A percentile compares a stretch with the other conserved stretches of the same genome.
Conservation (phyloP, 768 basidiomycete genomes). For the Heimioporus sp. region DNA sequence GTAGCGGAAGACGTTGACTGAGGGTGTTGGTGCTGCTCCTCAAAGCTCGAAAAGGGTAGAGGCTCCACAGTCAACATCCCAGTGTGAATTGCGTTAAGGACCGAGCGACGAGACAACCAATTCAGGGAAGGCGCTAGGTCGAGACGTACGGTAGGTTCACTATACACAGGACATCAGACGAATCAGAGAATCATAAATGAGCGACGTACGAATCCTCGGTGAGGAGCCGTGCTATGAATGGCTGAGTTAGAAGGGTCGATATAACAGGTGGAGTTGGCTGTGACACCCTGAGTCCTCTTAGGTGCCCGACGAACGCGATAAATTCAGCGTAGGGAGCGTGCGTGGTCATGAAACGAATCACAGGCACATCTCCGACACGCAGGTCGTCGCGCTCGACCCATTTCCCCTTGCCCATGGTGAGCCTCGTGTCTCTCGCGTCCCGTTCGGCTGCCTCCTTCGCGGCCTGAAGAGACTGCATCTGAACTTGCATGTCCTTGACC, state of each 20-base stretch:
- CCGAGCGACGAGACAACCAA: slow-evolving; percentile 87
- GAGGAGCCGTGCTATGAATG: slow-evolving; percentile 74
- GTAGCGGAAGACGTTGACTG: slow-evolving; percentile 43
- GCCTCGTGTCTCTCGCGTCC: slow-evolving; percentile 47
- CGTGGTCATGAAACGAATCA: slow-evolving; percentile 53
- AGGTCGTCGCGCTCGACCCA: slow-evolving; percentile 47
- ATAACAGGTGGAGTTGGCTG: slow-evolving; percentile 64
- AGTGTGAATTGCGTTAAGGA: slow-evolving; percentile 79
- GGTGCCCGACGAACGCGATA: slow-evolving; percentile 68
- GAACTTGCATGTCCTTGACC: slow-evolving; percentile 77
- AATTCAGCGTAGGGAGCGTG: slow-evolving; percentile 84
- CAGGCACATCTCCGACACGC: slow-evolving; percentile 27
- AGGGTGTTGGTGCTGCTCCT: slow-evolving; percentile 47
- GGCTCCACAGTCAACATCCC: slow-evolving; percentile 91
- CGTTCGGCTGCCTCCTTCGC: slow-evolving; percentile 65
- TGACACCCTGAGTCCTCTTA: slow-evolving; percentile 64
- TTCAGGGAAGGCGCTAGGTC: slow-evolving; percentile 93
- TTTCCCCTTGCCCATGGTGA: slow-evolving; percentile 65
- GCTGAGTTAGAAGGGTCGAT: slow-evolving; percentile 69
- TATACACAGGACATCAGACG: slow-evolving; percentile 12
- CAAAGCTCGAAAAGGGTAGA: slow-evolving; percentile 56
- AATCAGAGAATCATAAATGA: not conserved
- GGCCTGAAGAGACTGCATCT: slow-evolving; percentile 72
- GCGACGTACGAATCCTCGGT: slow-evolving; percentile 81
- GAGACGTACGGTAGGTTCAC: slow-evolving; percentile 89